Evolutionary conservation across 2,329 filamentous ascomycete genomes (phyloP).

Genomic region (Aspergillus sp.): DNA sequence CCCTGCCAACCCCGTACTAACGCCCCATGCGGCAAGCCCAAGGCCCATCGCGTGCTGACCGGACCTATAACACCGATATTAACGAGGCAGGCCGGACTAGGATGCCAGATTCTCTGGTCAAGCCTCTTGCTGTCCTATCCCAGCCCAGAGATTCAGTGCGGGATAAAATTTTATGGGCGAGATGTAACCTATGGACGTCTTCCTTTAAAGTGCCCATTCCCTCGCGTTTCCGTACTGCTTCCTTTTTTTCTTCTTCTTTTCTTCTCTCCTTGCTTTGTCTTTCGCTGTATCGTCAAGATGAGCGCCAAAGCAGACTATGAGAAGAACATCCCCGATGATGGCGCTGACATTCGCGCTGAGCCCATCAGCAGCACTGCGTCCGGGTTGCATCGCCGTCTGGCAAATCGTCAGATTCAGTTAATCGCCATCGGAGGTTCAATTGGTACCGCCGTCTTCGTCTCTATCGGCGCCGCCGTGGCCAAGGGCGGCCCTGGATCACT

Average conservation of each 20-base stretch:
- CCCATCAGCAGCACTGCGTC: background rate
- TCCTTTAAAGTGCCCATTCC: background rate
- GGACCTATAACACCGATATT: background rate
- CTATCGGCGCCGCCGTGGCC: slow-evolving; percentile 38
- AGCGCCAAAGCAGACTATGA: background rate
- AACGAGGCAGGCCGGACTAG: background rate
- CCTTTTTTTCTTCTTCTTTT: background rate
- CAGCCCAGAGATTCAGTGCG: background rate
- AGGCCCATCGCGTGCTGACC: slow-evolving; percentile 2
- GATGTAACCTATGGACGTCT: slow-evolving; percentile 2
- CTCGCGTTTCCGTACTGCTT: background rate
- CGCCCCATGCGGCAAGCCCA: background rate
- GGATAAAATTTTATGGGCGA: background rate
- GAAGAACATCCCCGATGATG: background rate
- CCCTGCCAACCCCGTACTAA: background rate
- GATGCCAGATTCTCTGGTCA: background rate
- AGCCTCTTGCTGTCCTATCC: background rate
- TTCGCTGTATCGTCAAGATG: background rate
- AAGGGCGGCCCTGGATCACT: slow-evolving; percentile 40
- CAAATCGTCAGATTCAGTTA: slow-evolving; percentile 21
- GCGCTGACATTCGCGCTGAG: background rate
- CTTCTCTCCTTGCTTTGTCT: background rate
- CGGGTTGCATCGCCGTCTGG: slow-evolving; percentile 14
- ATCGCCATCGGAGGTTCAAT: slow-evolving; percentile 45
- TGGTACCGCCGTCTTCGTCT: slow-evolving; percentile 40